These are phyloP conservation scores for Coemansia sp. DNA, from an alignment of 192 early-diverging fungal species.

Conservation along the genomic window DNA sequence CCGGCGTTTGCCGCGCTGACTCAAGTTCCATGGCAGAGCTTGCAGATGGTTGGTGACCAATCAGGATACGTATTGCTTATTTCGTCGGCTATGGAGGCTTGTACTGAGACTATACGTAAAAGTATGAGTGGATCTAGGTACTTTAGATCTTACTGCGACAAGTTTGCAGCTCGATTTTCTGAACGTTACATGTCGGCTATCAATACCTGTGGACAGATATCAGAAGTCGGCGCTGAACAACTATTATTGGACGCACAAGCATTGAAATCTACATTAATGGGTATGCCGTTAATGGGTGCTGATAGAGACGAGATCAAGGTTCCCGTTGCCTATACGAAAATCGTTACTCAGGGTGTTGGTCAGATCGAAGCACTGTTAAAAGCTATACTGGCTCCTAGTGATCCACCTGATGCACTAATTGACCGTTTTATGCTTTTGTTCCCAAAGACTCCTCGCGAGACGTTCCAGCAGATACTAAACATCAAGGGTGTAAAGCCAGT, in stretches of 20 bases:
- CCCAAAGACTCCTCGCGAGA: conserved; percentile 64
- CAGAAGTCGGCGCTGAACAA: conserved; percentile 96
- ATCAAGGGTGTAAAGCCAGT: conserved; percentile 75
- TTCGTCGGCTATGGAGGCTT: conserved; percentile 60
- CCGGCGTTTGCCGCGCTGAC: conserved; percentile 73
- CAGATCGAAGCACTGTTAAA: conserved; percentile 90
- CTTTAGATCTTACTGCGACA: conserved; percentile 89
- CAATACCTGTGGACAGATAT: conserved; percentile 76
- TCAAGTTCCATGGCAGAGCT: conserved; percentile 74
- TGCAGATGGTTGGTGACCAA: conserved; percentile 94
- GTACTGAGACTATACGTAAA: conserved; percentile 62
- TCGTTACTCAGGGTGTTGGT: conserved; percentile 79
- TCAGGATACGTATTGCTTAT: conserved; percentile 80
- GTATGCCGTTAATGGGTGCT: conserved; percentile 69
- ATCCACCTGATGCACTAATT: conserved; percentile 82
- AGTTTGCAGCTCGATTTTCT: conserved; percentile 84
- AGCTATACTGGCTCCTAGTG: conserved; percentile 80
- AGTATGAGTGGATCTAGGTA: conserved; percentile 74
- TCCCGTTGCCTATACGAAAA: conserved; percentile 72
- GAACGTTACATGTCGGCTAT: conserved; percentile 72
- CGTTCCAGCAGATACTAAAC: conserved; percentile 81
- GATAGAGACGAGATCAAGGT: conserved; percentile 36
- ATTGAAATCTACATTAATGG: conserved; percentile 79
- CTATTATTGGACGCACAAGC: conserved; percentile 93
- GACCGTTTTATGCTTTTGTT: conserved; percentile 90